A percentile compares a stretch with the other conserved stretches of the same genome.
Conservation (phyloP, 257 asterid genomes). For the Rehmannia glutinosa region DNA sequence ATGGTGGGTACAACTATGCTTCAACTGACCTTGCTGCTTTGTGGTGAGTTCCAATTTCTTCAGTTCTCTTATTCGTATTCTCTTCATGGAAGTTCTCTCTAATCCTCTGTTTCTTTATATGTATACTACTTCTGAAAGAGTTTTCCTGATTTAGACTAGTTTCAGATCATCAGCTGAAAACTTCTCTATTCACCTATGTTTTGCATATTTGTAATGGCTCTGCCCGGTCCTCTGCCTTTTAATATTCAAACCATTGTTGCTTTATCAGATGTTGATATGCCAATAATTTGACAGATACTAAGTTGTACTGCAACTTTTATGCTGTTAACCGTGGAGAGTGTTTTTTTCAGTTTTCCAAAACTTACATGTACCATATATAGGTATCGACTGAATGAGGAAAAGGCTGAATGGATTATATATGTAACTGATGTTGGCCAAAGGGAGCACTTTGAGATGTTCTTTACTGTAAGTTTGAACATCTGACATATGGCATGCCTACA, state of each 20-base stretch:
- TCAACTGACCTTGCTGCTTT: conserved; percentile 92
- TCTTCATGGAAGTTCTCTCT: conserved; percentile 4
- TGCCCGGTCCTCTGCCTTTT: no score
- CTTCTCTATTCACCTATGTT: neutral
- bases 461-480: conserved; percentile 54
- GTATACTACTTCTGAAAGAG: neutral
- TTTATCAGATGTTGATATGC: neutral
- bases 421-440: conserved; percentile 89
- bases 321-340: neutral
- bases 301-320: conserved; percentile 4
- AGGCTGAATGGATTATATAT: conserved; percentile 94
- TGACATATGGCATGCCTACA: neutral
- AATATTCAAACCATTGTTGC: neutral
- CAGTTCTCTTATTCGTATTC: conserved; percentile 7
- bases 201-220: neutral
- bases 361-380: conserved; percentile 33
- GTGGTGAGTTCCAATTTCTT: conserved; percentile 52
- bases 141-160: neutral
- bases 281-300: conserved; percentile 4
- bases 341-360: neutral
- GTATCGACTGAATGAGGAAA: conserved; percentile 90
- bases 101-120: neutral
- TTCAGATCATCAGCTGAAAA: neutral
- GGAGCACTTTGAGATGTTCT: conserved; percentile 96
- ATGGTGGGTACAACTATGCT: conserved; percentile 94